A percentile compares a stretch with the other conserved stretches of the same genome.
phyloP scores from a whole-genome alignment of 2,329 filamentous ascomycete species.

The Trichoderma gracile region DNA sequence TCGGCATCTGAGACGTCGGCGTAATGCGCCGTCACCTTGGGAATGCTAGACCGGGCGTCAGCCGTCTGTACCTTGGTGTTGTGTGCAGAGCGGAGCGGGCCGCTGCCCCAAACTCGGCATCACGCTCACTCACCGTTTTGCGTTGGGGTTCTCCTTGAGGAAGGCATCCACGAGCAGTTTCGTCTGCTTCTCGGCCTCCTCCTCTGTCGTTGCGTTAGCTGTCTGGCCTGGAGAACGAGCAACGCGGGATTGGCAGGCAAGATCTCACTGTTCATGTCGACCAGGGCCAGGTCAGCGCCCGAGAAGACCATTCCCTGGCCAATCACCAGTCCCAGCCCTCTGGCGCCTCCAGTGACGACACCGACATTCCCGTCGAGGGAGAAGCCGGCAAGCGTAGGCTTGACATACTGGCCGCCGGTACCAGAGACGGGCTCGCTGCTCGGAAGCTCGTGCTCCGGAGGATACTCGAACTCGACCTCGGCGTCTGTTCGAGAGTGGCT shows the following conservation, averaged over 20 bases:
- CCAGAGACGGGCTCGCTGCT: slow-evolving; percentile 70
- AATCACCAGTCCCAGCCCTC: slow-evolving; percentile 89
- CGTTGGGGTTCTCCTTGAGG: slow-evolving; percentile 74
- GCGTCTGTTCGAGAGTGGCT: slow-evolving; percentile 79
- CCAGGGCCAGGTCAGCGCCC: slow-evolving; percentile 85
- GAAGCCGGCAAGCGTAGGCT: slow-evolving; percentile 82
- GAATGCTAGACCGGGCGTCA: slow-evolving; percentile 51
- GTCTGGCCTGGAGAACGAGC: not conserved
- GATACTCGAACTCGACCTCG: slow-evolving; percentile 75
- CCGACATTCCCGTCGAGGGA: slow-evolving; percentile 81
- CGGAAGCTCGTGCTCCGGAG: slow-evolving; percentile 71
- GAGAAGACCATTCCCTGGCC: slow-evolving; percentile 86
- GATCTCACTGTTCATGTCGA: slow-evolving; percentile 79
- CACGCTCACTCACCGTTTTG: slow-evolving; percentile 56
- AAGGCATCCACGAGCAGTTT: slow-evolving; percentile 73
- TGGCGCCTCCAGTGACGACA: slow-evolving; percentile 85
- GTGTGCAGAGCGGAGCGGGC: too few relatives aligned
- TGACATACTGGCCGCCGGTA: slow-evolving; percentile 77
- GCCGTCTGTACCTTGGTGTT: not conserved
- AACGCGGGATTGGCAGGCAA: not conserved
- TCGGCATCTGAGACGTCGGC: slow-evolving; percentile 80
- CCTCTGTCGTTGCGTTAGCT: slow-evolving; percentile 54
- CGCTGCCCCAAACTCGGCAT: not conserved
- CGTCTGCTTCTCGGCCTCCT: slow-evolving; percentile 79
- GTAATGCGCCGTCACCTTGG: slow-evolving; percentile 86